phyloP scores from a whole-genome alignment of 345 rosid species.

The Atalantia buxifolia region DNA sequence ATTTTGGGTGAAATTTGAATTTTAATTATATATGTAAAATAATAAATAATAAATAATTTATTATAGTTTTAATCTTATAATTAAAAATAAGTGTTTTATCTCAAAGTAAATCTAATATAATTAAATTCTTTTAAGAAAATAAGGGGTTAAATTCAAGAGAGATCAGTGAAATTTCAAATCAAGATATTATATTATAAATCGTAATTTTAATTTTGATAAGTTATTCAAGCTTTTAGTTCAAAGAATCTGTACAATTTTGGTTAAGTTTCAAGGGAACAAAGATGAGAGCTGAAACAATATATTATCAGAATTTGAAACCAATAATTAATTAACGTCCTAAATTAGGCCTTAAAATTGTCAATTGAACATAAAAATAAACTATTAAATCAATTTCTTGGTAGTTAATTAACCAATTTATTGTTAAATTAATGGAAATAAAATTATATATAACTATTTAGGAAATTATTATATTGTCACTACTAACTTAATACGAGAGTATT shows the following conservation, averaged over 20 bases:
- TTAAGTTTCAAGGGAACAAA: neutral
- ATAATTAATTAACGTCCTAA: neutral
- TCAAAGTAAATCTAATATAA: too few species aligned
- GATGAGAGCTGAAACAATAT: neutral
- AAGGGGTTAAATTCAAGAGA: too few species aligned
- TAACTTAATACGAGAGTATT: too few species aligned
- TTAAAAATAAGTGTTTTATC: too few species aligned
- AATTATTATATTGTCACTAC: too few species aligned
- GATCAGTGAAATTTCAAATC: slow-evolving; percentile 1
- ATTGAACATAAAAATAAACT: too few species aligned
- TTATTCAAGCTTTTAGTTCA: neutral
- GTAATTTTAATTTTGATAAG: neutral
- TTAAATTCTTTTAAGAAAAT: neutral
- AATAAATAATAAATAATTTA: too few species aligned
- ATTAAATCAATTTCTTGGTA: neutral
- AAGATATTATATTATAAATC: neutral
- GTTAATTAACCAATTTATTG: neutral
- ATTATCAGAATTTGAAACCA: neutral
- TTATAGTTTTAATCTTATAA: too few species aligned
- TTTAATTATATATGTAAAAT: too few species aligned
- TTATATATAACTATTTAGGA: neutral
- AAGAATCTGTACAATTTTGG: neutral
- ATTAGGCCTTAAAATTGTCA: too few species aligned
- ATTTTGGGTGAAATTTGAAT: too few species aligned
- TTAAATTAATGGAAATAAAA: neutral